Evolutionary conservation across 106 monocot genomes (phyloP).

Genomic region (Dioscorea zingiberensis): DNA sequence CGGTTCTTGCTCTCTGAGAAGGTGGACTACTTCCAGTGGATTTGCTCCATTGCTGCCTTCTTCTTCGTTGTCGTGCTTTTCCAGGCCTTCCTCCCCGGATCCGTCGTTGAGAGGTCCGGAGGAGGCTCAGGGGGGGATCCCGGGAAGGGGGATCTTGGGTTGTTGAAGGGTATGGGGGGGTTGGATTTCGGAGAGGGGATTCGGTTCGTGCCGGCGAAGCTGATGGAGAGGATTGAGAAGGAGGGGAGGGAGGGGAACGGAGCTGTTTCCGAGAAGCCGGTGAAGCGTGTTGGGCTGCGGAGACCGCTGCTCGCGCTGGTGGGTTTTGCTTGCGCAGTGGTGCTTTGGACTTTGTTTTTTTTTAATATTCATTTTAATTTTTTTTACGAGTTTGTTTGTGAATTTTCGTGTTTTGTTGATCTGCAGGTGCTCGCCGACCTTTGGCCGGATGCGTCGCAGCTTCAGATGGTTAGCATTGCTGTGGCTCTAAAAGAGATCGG

Average conservation of each 20-base stretch:
- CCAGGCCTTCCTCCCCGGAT: slow-evolving; percentile 56
- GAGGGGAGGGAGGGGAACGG: slow-evolving; percentile 36
- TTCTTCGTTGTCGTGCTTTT: slow-evolving; percentile 59
- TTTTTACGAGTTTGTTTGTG: too few relatives aligned
- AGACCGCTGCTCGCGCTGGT: slow-evolving; percentile 60
- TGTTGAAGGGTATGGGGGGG: slow-evolving; percentile 9
- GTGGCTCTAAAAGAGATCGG: slow-evolving; percentile 54
- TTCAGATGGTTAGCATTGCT: slow-evolving; percentile 60
- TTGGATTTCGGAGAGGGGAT: slow-evolving; percentile 69
- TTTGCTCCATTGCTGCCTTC: slow-evolving; percentile 44
- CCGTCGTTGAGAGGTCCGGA: slow-evolving; percentile 18
- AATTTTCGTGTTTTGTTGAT: neutral
- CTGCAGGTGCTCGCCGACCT: slow-evolving; percentile 48
- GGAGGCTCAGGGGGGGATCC: neutral
- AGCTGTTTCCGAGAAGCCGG: slow-evolving; percentile 15
- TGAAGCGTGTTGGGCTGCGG: slow-evolving; percentile 28
- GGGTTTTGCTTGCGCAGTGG: slow-evolving; percentile 7
- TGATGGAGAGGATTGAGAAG: slow-evolving; percentile 50
- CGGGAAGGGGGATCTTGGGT: neutral
- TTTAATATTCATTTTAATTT: too few relatives aligned
- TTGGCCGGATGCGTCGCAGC: slow-evolving; percentile 38
- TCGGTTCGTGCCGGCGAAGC: slow-evolving; percentile 38
- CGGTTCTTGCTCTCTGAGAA: slow-evolving; percentile 63
- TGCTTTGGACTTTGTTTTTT: neutral
- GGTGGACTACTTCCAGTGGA: slow-evolving; percentile 58